phyloP scores from a whole-genome alignment of 2,329 filamentous ascomycete species.

The Aspergillus tamarii region DNA sequence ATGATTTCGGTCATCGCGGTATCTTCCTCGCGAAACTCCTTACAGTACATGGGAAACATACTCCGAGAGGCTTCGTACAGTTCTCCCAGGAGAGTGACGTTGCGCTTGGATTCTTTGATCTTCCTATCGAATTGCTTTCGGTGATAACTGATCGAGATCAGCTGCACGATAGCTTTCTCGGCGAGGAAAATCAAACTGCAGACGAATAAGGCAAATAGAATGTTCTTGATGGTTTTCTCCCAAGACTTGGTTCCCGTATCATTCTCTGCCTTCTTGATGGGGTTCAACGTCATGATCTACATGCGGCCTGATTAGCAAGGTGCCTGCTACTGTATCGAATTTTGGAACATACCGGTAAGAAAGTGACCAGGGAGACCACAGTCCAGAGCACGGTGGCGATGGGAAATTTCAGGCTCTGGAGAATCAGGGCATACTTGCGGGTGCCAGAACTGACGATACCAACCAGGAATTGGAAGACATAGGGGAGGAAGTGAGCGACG shows the following conservation, averaged over 20 bases:
- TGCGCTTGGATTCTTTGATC: conserved; percentile 89
- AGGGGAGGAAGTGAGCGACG: conserved; percentile 61
- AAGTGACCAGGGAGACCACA: conserved; percentile 62
- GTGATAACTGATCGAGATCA: conserved; percentile 71
- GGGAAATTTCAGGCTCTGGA: conserved; percentile 62
- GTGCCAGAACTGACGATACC: conserved; percentile 68
- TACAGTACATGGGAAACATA: conserved; percentile 90
- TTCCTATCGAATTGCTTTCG: conserved; percentile 66
- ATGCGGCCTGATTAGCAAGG: not conserved
- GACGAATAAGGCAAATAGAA: conserved; percentile 62
- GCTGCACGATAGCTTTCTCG: conserved; percentile 64
- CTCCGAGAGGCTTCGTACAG: conserved; percentile 88
- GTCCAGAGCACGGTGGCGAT: conserved; percentile 65
- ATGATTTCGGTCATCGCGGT: conserved; percentile 86
- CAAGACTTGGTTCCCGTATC: conserved; percentile 48
- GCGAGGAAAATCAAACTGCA: conserved; percentile 60
- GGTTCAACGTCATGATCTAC: conserved; percentile 50
- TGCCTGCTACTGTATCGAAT: not conserved
- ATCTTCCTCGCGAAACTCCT: conserved; percentile 89
- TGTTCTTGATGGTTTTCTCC: conserved; percentile 59
- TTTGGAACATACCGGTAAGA: conserved; percentile 51
- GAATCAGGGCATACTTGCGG: conserved; percentile 64
- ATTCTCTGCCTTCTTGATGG: conserved; percentile 33
- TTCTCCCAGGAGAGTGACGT: conserved; percentile 77
- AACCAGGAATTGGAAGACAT: conserved; percentile 62